A percentile compares a stretch with the other conserved stretches of the same genome.
phyloP scores from a whole-genome alignment of 495 filamentous ascomycete genomes.

The Penicillium salamii region DNA sequence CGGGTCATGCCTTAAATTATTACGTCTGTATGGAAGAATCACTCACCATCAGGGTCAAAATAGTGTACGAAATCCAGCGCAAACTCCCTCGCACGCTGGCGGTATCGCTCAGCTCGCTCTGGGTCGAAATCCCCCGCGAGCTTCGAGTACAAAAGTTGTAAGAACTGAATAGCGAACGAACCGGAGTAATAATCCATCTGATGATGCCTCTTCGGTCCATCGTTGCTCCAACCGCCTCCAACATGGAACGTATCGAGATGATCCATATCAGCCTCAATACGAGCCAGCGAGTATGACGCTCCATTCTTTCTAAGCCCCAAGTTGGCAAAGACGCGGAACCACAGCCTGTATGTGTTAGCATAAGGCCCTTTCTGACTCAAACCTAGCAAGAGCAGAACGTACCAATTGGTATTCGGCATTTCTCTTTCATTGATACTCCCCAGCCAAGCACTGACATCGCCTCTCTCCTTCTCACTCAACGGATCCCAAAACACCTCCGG shows the following conservation, averaged over 20 bases:
- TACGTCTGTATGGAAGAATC: too few species aligned
- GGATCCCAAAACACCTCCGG: constrained; percentile 63
- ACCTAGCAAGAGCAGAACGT: constrained; percentile 9
- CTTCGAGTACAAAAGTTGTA: constrained; percentile 74
- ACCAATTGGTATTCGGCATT: constrained; percentile 61
- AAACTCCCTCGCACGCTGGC: constrained; percentile 59
- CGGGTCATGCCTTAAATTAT: too few species aligned
- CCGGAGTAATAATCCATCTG: constrained; percentile 85
- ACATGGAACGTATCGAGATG: constrained; percentile 78
- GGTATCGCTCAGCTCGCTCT: constrained; percentile 64
- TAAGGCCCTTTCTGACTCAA: background rate
- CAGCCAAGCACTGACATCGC: constrained; percentile 65
- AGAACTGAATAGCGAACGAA: constrained; percentile 74
- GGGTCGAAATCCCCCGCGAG: constrained; percentile 67
- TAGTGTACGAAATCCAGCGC: constrained; percentile 73
- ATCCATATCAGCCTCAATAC: constrained; percentile 69
- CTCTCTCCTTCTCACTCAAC: constrained; percentile 54
- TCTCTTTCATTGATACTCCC: constrained; percentile 72
- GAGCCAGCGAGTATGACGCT: constrained; percentile 60
- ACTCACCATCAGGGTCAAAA: constrained; percentile 60
- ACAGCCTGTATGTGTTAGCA: constrained; percentile 39
- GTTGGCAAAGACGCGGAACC: constrained; percentile 82
- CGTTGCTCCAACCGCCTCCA: constrained; percentile 76
- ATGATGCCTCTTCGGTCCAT: constrained; percentile 71
- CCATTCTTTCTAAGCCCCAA: constrained; percentile 70